Evolutionary conservation across 805 yeast species (phyloP), one percentile per base, ranked within the genome.

Genomic region (Metschnikowia anglica): DNA sequence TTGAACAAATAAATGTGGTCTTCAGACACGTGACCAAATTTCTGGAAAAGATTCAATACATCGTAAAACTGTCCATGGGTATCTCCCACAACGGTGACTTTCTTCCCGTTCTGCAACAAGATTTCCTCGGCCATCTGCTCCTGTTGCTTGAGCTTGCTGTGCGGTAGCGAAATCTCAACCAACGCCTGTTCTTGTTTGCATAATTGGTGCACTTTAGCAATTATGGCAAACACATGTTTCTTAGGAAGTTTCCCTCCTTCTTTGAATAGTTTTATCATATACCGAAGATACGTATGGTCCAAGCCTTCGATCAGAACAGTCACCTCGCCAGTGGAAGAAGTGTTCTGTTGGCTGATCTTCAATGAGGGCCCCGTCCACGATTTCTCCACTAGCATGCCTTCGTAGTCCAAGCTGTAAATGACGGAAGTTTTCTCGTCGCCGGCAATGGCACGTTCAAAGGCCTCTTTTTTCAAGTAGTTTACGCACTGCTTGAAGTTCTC

Each of bases 21-120:
- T 2, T 73, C 69, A 3, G 72, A 59, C 0, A 91, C 95, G 53
- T 72, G 65, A 12, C 98, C 98, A 58, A 81, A 90, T 33, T 61
- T 73, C 25, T 74, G 63, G 63, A 93, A 91, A 40, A 93, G 74
- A 59, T 89, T 84, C 56, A 91, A 65, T 39, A 93, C 81, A 61
- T 93, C 99, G 57, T 78, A 91, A 61, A 85, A 89, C 65, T 93
- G 99, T 30, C 99, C 99, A 62, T 93, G 99, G 0, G 97, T 91
- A 63, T 93, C 99, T 52, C 99, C 99, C 54, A 96, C 93, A 8
- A 93, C 86, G 1, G 97, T 88, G 35, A 91, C 72, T 46, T 68
- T 76, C 41, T 70, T 63, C 58, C 72, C 66, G 12, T 45, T 44
- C 5, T 48, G 43, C 31, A 63, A 53, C 9, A 61, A 10, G 9